Evolutionary conservation across 805 yeast species (phyloP).

Genomic region (Saccharomycopsis sp.): DNA sequence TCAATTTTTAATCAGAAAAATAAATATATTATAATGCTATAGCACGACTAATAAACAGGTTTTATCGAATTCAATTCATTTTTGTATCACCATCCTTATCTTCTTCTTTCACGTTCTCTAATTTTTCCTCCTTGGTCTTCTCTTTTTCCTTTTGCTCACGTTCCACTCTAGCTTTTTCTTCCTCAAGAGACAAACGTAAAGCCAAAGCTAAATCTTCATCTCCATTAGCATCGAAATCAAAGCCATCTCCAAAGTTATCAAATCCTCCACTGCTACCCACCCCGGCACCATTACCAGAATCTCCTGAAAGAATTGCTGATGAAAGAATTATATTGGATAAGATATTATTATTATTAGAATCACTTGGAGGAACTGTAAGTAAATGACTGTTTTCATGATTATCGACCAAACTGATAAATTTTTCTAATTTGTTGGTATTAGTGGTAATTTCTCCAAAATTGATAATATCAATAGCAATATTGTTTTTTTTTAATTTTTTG

Average conservation of each 20-base stretch:
- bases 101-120: constrained; percentile 21
- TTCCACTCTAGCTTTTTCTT: constrained; percentile 87
- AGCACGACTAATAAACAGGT: too few species aligned
- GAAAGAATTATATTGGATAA: constrained; percentile 72
- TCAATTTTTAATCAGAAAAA: too few species aligned
- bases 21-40: too few species aligned
- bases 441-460: constrained; percentile 82
- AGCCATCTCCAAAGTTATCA: constrained; percentile 32
- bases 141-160: constrained; percentile 29
- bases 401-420: constrained; percentile 64
- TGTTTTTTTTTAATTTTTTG: constrained; percentile 87
- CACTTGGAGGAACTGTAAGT: constrained; percentile 72
- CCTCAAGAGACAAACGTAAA: constrained; percentile 86
- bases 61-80: too few species aligned
- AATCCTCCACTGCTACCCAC: constrained; percentile 30
- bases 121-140: constrained; percentile 17
- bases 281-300: constrained; percentile 33
- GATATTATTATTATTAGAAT: constrained; percentile 81
- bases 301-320: constrained; percentile 55
- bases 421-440: constrained; percentile 71
- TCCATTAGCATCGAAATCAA: constrained; percentile 78
- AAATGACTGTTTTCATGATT: constrained; percentile 72
- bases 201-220: constrained; percentile 98
- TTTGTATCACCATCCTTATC: too few species aligned
- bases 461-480: constrained; percentile 78